phyloP scores from a whole-genome alignment of 495 filamentous ascomycete genomes.

The Xylaria longipes region DNA sequence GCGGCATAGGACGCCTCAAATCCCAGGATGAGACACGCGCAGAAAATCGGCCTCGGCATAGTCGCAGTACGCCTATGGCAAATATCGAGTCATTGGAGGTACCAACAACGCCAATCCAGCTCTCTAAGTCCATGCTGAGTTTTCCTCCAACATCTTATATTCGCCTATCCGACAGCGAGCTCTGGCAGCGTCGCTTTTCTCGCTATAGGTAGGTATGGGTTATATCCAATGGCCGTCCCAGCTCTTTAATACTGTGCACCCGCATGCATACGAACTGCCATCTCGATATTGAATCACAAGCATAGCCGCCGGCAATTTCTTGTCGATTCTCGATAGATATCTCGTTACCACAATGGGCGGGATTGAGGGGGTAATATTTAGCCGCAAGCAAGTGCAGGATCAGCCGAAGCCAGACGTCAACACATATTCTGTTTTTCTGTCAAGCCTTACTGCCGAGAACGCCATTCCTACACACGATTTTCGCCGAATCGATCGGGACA shows the following conservation, averaged over 20 bases:
- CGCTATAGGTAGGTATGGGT: neutral
- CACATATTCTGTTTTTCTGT: neutral
- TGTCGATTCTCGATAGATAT: neutral
- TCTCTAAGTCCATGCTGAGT: neutral
- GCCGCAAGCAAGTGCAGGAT: conserved; percentile 11
- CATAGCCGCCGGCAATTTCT: conserved; percentile 20
- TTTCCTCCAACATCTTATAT: neutral
- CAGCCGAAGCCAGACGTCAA: conserved; percentile 8
- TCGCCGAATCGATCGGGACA: neutral
- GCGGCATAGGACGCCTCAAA: conserved; percentile 23
- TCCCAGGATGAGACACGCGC: conserved; percentile 3
- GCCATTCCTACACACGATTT: neutral
- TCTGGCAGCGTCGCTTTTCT: neutral
- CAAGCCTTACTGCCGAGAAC: neutral
- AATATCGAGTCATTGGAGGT: neutral
- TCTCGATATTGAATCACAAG: conserved; percentile 1
- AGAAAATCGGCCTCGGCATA: conserved; percentile 11
- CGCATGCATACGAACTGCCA: neutral
- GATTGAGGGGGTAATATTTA: conserved; percentile 18
- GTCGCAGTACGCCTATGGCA: neutral
- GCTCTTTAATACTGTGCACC: neutral
- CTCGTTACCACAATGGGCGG: conserved; percentile 4
- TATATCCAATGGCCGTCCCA: neutral
- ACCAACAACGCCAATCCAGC: neutral
- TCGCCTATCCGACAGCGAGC: neutral